phyloP scores from a whole-genome alignment of 2,329 filamentous ascomycete species.

The Ceratocystis colombiana region DNA sequence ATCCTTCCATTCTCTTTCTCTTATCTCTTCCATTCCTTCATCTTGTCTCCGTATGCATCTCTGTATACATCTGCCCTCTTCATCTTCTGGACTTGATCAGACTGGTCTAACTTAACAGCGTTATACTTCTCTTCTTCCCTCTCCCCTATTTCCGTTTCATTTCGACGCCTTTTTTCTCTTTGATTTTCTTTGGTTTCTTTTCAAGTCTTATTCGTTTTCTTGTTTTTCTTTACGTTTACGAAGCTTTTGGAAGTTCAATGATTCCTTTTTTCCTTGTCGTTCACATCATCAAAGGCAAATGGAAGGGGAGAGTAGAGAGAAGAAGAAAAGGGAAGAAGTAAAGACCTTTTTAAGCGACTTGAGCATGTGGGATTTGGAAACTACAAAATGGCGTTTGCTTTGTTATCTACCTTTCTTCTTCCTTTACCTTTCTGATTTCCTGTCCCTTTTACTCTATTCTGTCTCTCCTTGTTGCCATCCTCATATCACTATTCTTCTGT shows the following conservation, averaged over 20 bases:
- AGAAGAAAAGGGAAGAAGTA: neutral
- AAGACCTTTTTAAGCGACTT: neutral
- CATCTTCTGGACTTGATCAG: slow-evolving; percentile 1
- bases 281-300: neutral
- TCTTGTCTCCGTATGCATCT: neutral
- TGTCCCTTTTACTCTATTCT: neutral
- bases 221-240: slow-evolving; percentile 10
- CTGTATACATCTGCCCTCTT: neutral
- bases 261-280: neutral
- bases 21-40: neutral
- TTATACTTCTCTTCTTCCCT: slow-evolving; percentile 11
- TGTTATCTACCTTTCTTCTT: neutral
- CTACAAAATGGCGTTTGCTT: too few species aligned
- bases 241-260: slow-evolving; percentile 12
- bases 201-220: slow-evolving; percentile 4
- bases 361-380: neutral
- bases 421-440: neutral
- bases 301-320: neutral
- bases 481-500: neutral
- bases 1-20: neutral
- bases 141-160: slow-evolving; percentile 13
- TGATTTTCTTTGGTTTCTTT: slow-evolving; percentile 1
- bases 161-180: neutral
- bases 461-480: too few species aligned
- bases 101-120: slow-evolving; percentile 10